A percentile compares a stretch with the other conserved stretches of the same genome.
Evolutionary conservation across 306 rosid genomes (phyloP).

Genomic region (Dalbergia cultrata): DNA sequence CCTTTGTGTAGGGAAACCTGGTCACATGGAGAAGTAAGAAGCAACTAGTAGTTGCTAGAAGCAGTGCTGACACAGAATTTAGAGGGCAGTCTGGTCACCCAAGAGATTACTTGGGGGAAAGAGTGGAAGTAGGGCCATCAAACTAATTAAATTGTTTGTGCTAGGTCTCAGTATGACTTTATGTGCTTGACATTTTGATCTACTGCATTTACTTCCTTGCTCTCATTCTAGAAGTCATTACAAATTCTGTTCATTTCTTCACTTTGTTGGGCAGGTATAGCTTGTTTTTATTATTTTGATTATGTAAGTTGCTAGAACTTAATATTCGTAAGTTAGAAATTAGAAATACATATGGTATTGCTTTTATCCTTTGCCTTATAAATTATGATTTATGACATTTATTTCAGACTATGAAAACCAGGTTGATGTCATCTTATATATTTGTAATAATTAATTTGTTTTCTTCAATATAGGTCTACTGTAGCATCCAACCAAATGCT

Average conservation of each 20-base stretch:
- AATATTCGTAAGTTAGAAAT: constrained; percentile 24
- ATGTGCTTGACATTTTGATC: constrained; percentile 5
- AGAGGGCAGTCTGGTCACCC: neutral
- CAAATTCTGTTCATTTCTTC: constrained; percentile 6
- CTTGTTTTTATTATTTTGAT: constrained; percentile 3
- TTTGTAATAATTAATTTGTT: constrained; percentile 35
- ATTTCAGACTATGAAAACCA: constrained; percentile 18
- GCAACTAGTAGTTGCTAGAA: too few relatives aligned
- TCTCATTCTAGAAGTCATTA: neutral
- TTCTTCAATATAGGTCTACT: constrained; percentile 56
- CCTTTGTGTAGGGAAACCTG: too few relatives aligned
- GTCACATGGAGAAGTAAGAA: too few relatives aligned
- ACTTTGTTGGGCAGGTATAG: neutral
- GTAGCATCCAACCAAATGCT: constrained; percentile 60
- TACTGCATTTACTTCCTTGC: constrained; percentile 15
- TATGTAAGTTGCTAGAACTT: constrained; percentile 16
- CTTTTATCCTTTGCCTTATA: constrained; percentile 19
- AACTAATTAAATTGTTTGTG: constrained; percentile 1
- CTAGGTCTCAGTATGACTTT: constrained; percentile 14
- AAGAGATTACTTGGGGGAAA: constrained; percentile 29
- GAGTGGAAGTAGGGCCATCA: constrained; percentile 15
- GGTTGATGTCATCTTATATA: constrained; percentile 33
- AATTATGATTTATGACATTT: constrained; percentile 19
- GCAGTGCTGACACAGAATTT: too few relatives aligned
- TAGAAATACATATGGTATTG: constrained; percentile 4